Conservation (phyloP, 805 yeast species). For the Lipomyces mesembrius region DNA sequence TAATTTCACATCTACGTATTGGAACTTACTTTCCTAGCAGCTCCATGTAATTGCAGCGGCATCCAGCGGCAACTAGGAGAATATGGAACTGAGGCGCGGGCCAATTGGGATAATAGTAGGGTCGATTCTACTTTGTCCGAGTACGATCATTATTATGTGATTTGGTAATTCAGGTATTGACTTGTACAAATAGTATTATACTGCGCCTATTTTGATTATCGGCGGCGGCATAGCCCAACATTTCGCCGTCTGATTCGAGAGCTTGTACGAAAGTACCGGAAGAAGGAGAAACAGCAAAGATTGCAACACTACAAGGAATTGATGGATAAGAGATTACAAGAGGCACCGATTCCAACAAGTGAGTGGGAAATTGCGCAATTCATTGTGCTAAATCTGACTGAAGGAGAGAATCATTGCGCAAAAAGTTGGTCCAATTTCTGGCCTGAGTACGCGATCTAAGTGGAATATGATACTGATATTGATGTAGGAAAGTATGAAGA, state of each 20-base stretch:
- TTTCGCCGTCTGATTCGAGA: slow-evolving; percentile 78
- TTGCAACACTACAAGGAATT: slow-evolving; percentile 14
- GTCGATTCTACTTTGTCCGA: slow-evolving; percentile 21
- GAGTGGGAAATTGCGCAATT: slow-evolving; percentile 9
- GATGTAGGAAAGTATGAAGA: slow-evolving; percentile 56
- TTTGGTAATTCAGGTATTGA: not conserved
- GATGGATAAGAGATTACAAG: slow-evolving; percentile 17
- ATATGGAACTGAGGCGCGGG: slow-evolving; percentile 11
- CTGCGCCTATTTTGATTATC: slow-evolving; percentile 87
- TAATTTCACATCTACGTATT: not conserved
- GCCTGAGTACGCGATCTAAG: not conserved
- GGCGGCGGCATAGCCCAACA: slow-evolving; percentile 77
- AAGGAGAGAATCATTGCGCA: slow-evolving; percentile 13
- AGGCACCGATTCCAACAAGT: slow-evolving; percentile 4
- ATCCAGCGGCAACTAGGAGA: slow-evolving; percentile 8
- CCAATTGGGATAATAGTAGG: slow-evolving; percentile 16
- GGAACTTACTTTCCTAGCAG: not conserved
- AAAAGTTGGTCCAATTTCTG: slow-evolving; percentile 3
- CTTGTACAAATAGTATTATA: slow-evolving; percentile 50
- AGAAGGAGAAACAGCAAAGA: slow-evolving; percentile 11
- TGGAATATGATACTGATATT: not conserved
- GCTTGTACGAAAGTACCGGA: slow-evolving; percentile 58
- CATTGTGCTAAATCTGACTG: slow-evolving; percentile 16
- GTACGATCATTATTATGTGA: slow-evolving; percentile 12
- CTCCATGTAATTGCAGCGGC: not conserved